These are phyloP conservation scores for Gamarada debralockiae DNA, from an alignment of 495 filamentous ascomycete species.

Conservation along the genomic window DNA sequence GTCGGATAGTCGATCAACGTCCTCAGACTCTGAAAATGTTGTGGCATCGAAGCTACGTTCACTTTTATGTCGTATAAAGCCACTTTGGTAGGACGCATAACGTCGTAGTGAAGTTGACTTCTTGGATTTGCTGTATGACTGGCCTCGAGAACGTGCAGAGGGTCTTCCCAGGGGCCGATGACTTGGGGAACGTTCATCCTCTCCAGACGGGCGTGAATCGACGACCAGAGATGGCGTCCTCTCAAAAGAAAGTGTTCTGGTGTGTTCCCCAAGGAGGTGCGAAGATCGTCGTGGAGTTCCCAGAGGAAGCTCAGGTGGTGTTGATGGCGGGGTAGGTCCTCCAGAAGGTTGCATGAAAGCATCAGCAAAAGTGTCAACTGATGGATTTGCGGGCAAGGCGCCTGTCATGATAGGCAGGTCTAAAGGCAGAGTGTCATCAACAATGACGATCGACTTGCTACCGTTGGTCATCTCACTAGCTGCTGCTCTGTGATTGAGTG, in stretches of 20 bases:
- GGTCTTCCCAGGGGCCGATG: conserved; percentile 30
- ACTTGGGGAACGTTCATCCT: conserved; percentile 30
- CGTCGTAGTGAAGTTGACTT: conserved; percentile 35
- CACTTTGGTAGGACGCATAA: conserved; percentile 69
- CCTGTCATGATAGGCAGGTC: conserved; percentile 43
- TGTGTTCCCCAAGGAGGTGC: conserved; percentile 36
- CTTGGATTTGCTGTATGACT: conserved; percentile 19
- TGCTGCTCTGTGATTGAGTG: conserved; percentile 4
- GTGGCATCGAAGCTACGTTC: conserved; percentile 57
- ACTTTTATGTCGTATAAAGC: conserved; percentile 55
- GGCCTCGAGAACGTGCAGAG: conserved; percentile 4
- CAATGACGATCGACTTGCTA: conserved; percentile 84
- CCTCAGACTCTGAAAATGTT: conserved; percentile 42
- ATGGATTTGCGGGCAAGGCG: conserved; percentile 40
- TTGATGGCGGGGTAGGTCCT: conserved; percentile 48
- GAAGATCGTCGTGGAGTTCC: conserved; percentile 47
- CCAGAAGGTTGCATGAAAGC: conserved; percentile 38
- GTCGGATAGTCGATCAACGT: conserved; percentile 10
- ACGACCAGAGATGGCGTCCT: conserved; percentile 20
- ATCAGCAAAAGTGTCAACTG: conserved; percentile 46
- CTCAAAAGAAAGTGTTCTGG: conserved; percentile 31
- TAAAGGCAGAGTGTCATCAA: conserved; percentile 60
- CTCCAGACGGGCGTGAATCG: conserved; percentile 14
- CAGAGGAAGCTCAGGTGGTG: conserved; percentile 39
- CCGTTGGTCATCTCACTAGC: conserved; percentile 65